Base-by-base conservation (phyloP, 2,329 filamentous ascomycete genomes). In the Diaporthe aspalathi region DNA sequence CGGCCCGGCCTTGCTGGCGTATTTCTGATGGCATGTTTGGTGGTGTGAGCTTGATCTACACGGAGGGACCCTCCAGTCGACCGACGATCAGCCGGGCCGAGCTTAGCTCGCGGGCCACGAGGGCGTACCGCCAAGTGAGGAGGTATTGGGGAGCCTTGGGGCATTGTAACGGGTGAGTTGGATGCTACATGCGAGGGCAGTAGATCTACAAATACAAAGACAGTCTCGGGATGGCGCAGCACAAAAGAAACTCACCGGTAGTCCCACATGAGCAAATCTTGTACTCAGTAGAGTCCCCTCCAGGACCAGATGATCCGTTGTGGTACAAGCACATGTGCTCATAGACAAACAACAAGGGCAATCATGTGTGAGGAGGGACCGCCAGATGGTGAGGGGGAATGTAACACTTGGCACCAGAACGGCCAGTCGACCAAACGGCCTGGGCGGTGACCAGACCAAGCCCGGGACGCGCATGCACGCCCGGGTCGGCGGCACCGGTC, bases 401-500 rank as follows among this genome's bases (percentile, higher is more conserved):
- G n/a, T 11, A 4, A 24, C 53, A n/a, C n/a, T n/a, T n/a, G n/a
- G n/a, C n/a, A n/a, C n/a, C n/a, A n/a, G 5, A 38, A 11, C 7
- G n/a, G 29, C 29, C 38, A 12, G 16, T n/a, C n/a, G 38, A 22
- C 11, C 22, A 27, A 40, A 60, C 14, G 54, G 54, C 22, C 7
- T 45, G 40, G 27, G 57, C 24, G 29, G 47, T 22, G 40, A 24
- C 22, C 11, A 47, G 24, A 47, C 56, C 40, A 45, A 62, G 38
- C 38, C 27, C 40, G 40, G 56, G 56, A 47, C 56, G 56, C 56
- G 56, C 40, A 62, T 17, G 56, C 56, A 47, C 24, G 40, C 56
- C n/a, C 57, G 57, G 57, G 32, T 63, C n/a, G 24, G 43, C 60
- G 27, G 60, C 60, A 63, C 60, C 43, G 27, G 5, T 47, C 2